Percentiles rank a stretch among this genome's conserved stretches.
Conservation (phyloP, 129 eudicot genomes). For the carrot (Daucus carota) region DH1_v3.0 NC_030383.2:5217001-5217500, state of each 20-base stretch:
- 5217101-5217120: constrained; percentile 11
- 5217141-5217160: constrained; percentile 24
- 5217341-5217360: constrained; percentile 58
- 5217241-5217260: constrained; percentile 39
- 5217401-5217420: constrained; percentile 67
- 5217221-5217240: constrained; percentile 62
- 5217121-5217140: constrained; percentile 55
- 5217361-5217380: constrained; percentile 63
- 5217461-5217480: constrained; percentile 45
- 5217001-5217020: neutral
- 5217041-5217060: neutral
- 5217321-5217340: constrained; percentile 80
- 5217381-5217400: constrained; percentile 66
- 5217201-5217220: constrained; percentile 55
- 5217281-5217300: constrained; percentile 61
- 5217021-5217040: neutral
- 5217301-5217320: constrained; percentile 68
- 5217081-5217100: neutral
- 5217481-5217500: constrained; percentile 31
- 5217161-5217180: constrained; percentile 13
- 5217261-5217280: constrained; percentile 40
- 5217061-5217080: neutral
- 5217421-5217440: constrained; percentile 75
- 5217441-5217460: constrained; percentile 49
- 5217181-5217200: constrained; percentile 25